These are phyloP conservation scores for Imleria badia DNA, from an alignment of 768 basidiomycete species.

Conservation along the genomic window DNA sequence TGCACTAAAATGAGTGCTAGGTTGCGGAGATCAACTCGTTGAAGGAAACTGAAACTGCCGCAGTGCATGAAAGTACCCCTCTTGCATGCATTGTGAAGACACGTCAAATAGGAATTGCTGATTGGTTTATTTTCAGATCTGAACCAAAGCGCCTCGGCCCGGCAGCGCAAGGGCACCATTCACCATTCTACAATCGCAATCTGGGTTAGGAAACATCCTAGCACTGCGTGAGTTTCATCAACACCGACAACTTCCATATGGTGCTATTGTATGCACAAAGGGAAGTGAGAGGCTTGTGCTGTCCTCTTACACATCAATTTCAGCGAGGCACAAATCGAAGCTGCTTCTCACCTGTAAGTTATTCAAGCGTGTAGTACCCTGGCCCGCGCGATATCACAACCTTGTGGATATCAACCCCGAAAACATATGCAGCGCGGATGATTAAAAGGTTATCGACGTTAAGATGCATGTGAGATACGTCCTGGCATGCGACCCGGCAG, in stretches of 20 bases:
- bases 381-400: background rate
- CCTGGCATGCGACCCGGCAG: background rate
- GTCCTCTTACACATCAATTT: background rate
- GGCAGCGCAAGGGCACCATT: background rate
- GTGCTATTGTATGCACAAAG: background rate
- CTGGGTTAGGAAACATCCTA: background rate
- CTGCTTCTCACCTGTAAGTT: background rate
- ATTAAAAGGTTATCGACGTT: background rate
- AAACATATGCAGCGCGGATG: too few species aligned
- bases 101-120: background rate
- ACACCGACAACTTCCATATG: background rate
- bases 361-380: background rate
- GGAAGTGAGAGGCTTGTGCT: background rate
- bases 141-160: background rate
- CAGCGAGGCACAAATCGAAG: background rate
- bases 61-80: background rate
- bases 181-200: background rate
- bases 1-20: background rate
- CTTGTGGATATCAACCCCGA: too few species aligned
- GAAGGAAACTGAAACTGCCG: background rate
- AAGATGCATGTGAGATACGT: background rate
- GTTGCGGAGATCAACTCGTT: background rate
- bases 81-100: background rate
- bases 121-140: background rate
- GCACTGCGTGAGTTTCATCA: background rate